A percentile compares a stretch with the other conserved stretches of the same genome.
These are phyloP conservation scores for Starmerella asiatica DNA, from an alignment of 805 yeast species.

Conservation along the genomic window DNA sequence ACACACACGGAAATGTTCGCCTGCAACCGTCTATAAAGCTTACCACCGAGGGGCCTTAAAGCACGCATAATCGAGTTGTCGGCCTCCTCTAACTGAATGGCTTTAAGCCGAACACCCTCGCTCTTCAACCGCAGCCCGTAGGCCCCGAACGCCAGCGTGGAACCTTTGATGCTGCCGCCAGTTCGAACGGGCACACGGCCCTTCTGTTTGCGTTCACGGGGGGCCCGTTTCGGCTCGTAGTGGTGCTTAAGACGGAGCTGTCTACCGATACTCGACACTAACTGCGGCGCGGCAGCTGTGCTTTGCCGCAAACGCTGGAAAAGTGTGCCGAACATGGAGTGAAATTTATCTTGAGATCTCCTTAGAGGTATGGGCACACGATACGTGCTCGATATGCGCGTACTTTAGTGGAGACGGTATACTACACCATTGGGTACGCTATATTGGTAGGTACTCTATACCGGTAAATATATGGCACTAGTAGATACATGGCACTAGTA, in stretches of 20 bases:
- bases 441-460: no score
- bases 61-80: slow-evolving; percentile 74
- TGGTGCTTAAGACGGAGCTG: slow-evolving; percentile 21
- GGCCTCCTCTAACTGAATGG: slow-evolving; percentile 81
- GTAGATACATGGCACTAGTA: no score
- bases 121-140: slow-evolving; percentile 78
- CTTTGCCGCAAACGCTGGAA: slow-evolving; percentile 5
- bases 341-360: neutral
- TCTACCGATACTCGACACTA: slow-evolving; percentile 2
- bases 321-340: slow-evolving; percentile 6
- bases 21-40: slow-evolving; percentile 63
- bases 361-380: neutral
- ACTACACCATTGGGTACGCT: no score
- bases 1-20: slow-evolving; percentile 84
- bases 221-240: slow-evolving; percentile 49
- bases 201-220: slow-evolving; percentile 66
- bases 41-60: slow-evolving; percentile 60
- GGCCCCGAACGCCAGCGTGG: slow-evolving; percentile 63
- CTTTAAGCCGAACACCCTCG: slow-evolving; percentile 77
- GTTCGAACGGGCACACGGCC: slow-evolving; percentile 90
- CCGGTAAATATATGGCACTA: no score
- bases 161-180: slow-evolving; percentile 88
- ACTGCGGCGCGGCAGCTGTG: neutral
- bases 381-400: no score
- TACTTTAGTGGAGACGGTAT: no score